Evolutionary conservation across 345 rosid genomes (phyloP).

Genomic region (Heritiera fomes): DNA sequence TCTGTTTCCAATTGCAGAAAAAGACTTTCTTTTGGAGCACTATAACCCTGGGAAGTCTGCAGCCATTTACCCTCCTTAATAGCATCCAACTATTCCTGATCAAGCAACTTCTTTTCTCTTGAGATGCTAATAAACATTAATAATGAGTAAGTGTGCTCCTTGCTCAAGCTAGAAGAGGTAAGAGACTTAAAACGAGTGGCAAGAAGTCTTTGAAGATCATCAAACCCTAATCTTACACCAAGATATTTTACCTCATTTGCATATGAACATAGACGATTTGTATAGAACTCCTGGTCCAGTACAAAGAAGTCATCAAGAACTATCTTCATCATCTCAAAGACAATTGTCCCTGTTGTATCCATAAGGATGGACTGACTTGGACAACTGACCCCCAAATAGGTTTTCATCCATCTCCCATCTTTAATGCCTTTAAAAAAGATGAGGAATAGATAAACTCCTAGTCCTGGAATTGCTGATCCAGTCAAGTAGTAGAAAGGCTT

Average conservation of each 20-base stretch:
- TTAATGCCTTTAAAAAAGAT: background rate
- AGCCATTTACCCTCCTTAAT: background rate
- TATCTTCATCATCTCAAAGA: background rate
- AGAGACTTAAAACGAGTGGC: background rate
- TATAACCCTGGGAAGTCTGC: background rate
- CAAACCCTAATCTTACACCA: slow-evolving; percentile 4
- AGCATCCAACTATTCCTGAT: background rate
- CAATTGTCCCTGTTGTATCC: background rate
- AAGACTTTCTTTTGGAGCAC: slow-evolving; percentile 1
- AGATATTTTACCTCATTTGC: background rate
- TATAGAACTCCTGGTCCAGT: background rate
- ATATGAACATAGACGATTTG: background rate
- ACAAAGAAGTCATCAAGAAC: background rate
- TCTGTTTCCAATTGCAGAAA: background rate
- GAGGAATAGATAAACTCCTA: background rate
- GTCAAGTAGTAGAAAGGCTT: background rate
- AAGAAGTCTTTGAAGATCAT: slow-evolving; percentile 1
- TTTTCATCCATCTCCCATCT: slow-evolving; percentile 1
- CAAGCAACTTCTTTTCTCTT: background rate
- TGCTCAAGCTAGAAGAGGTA: slow-evolving; percentile 2
- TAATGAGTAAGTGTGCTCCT: background rate
- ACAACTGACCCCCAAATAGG: background rate
- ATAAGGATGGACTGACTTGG: background rate
- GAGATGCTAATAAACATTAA: background rate
- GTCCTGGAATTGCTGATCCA: background rate